Evolutionary conservation across 2,329 filamentous ascomycete genomes (phyloP).

Genomic region (Exophiala oligosperma): DNA sequence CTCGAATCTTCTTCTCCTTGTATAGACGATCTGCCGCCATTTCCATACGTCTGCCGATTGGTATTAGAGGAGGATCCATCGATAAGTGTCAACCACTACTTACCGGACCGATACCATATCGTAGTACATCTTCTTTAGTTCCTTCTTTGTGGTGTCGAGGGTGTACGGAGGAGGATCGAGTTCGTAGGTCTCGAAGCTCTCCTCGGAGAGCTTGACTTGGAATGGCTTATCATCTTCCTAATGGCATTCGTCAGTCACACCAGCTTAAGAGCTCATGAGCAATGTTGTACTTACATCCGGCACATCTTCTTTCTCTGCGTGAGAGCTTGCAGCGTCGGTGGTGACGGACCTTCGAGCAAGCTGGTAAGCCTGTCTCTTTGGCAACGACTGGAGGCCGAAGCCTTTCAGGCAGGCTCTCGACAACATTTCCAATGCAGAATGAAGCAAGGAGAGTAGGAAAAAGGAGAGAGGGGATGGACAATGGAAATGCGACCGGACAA

Average conservation of each 20-base stretch:
- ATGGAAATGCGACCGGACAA: constrained; percentile 2
- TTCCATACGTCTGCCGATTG: constrained; percentile 80
- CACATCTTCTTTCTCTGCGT: constrained; percentile 76
- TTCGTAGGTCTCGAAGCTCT: constrained; percentile 99
- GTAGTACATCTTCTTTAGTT: constrained; percentile 98
- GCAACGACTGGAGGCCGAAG: constrained; percentile 32
- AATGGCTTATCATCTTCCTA: constrained; percentile 94
- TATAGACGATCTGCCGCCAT: constrained; percentile 98
- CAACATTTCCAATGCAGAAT: constrained; percentile 22
- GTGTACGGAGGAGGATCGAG: constrained; percentile 94
- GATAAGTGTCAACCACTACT: constrained; percentile 33
- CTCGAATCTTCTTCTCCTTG: constrained; percentile 99
- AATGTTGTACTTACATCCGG: constrained; percentile 62
- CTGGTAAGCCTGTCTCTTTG: constrained; percentile 46
- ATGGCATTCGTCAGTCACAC: constrained; percentile 10
- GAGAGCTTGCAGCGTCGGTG: constrained; percentile 89
- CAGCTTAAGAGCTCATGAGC: constrained; percentile 2
- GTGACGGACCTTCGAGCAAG: constrained; percentile 75
- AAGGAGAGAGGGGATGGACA: constrained; percentile 5
- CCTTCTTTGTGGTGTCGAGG: constrained; percentile 90
- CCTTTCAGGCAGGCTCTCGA: constrained; percentile 28
- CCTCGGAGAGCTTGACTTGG: constrained; percentile 87
- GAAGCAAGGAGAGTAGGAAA: constrained; percentile 3
- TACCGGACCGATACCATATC: constrained; percentile 96
- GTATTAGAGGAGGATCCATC: background rate